Evolutionary conservation across 768 basidiomycete genomes (phyloP).

Genomic region (Tylopilus subfusipes): DNA sequence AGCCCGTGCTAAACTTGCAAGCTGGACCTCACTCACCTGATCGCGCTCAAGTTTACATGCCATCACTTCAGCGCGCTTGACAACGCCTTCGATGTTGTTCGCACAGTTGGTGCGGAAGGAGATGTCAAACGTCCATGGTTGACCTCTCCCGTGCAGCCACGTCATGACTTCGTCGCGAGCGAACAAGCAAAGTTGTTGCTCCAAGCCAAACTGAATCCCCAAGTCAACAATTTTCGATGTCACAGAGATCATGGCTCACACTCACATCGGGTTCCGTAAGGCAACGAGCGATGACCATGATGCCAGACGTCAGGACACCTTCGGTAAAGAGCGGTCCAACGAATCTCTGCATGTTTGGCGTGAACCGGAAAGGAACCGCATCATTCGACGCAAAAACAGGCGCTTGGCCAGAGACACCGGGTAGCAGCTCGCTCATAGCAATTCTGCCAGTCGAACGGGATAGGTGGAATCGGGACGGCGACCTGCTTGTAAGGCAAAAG

Average conservation of each 20-base stretch:
- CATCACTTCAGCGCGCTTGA: slow-evolving; percentile 78
- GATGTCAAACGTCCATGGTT: slow-evolving; percentile 55
- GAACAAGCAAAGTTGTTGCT: slow-evolving; percentile 88
- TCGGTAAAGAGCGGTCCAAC: slow-evolving; percentile 86
- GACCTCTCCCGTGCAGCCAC: slow-evolving; percentile 61
- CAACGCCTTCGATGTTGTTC: slow-evolving; percentile 62
- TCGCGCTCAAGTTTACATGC: slow-evolving; percentile 86
- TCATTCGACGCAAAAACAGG: slow-evolving; percentile 75
- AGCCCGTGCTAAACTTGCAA: background rate
- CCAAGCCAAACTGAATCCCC: slow-evolving; percentile 72
- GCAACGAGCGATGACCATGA: slow-evolving; percentile 88
- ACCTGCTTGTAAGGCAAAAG: slow-evolving; percentile 77
- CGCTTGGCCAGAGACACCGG: slow-evolving; percentile 53
- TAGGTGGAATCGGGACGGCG: slow-evolving; percentile 81
- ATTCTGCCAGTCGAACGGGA: slow-evolving; percentile 88
- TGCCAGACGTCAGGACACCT: slow-evolving; percentile 79
- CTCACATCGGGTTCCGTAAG: slow-evolving; percentile 88
- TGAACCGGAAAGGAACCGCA: slow-evolving; percentile 93
- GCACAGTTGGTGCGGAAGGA: slow-evolving; percentile 58
- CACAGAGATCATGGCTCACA: background rate
- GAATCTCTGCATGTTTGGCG: slow-evolving; percentile 94
- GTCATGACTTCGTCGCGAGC: slow-evolving; percentile 87
- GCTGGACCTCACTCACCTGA: slow-evolving; percentile 43
- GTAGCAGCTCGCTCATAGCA: slow-evolving; percentile 89
- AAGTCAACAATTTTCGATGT: background rate